phyloP scores from a whole-genome alignment of 106 monocot genomes.

The Dendrobium huoshanense region DNA sequence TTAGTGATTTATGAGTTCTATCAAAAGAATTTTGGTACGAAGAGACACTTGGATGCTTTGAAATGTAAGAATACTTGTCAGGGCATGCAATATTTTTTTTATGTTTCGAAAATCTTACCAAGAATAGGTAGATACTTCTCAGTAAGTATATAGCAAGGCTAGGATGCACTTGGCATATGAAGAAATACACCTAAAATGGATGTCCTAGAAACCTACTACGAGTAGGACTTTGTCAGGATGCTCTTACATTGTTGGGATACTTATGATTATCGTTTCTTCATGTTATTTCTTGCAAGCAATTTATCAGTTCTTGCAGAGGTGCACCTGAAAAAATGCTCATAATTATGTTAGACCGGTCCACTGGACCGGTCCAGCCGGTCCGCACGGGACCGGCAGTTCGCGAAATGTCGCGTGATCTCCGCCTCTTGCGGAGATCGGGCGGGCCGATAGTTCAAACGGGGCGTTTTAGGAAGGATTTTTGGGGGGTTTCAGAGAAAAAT shows the following conservation, averaged over 20 bases:
- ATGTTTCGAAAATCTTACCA: neutral
- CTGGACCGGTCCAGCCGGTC: too few relatives aligned
- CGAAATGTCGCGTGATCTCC: too few relatives aligned
- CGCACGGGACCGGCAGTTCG: too few relatives aligned
- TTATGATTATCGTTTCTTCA: neutral
- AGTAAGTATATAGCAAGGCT: neutral
- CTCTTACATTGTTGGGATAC: neutral
- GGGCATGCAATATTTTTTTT: neutral
- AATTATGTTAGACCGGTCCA: too few relatives aligned
- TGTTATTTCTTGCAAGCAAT: neutral
- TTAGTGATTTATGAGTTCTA: neutral
- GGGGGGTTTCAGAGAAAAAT: too few relatives aligned
- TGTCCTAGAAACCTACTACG: neutral
- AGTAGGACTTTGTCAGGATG: neutral
- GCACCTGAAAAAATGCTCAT: neutral
- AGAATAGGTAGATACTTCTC: neutral
- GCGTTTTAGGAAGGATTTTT: too few relatives aligned
- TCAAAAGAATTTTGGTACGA: neutral
- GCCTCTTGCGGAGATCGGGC: too few relatives aligned
- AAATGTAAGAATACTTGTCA: neutral
- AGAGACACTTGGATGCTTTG: neutral
- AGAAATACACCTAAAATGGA: neutral
- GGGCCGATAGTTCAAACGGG: too few relatives aligned
- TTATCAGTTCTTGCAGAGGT: neutral
- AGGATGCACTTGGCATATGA: neutral